Base-by-base conservation (phyloP, 148 eudicot genomes). In the Limonium bicolor region DNA sequence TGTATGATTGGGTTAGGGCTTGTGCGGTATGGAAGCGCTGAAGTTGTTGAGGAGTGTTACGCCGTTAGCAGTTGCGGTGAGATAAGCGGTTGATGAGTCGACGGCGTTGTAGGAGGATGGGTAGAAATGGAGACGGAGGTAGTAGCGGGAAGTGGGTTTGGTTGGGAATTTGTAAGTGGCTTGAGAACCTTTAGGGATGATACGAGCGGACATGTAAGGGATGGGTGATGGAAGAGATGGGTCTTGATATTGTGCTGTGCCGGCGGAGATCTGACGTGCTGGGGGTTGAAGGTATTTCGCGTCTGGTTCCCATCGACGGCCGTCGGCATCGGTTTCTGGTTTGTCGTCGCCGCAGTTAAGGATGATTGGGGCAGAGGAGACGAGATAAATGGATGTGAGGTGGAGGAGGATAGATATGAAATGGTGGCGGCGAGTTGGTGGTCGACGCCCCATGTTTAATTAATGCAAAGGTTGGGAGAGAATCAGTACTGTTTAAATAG, bases 191-290 rank as follows among this genome's bases (percentile, higher is more conserved):
- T 48, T 49, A 2, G 25, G 14, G 51, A 85, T 67, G 36, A 88
- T 49, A 33, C 94, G 54, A 0, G 86, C 81, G 0, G 64, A 72
- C 94, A 83, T 88, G 60, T 74, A 83, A 0, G 96, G 96, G 15
- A 70, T 48, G 14, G 51, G 54, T 2, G 94, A 83, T 0, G 92
- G 69, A 5, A 83, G 69, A 3, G 86, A 70, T 21, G 96, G 77
- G 33, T 88, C 96, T 52, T 83, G 94, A 2, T 48, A 41, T 20
- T 68, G 58, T 6, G 97, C 84, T 1, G 45, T 48, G 0, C 67
- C 21, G 0, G 49, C 7, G 1, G 61, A 51, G 2, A 81, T 56
- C 20, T 64, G 64, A 5, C 20, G 6, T 2, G 18, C 54, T 0
- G 52, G 44, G 0, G 73, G 46, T 2, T 55, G n/a, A 4, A 83